A percentile compares a stretch with the other conserved stretches of the same genome.
Evolutionary conservation across 768 basidiomycete species (phyloP).

Genomic region (Lactarius vividus): DNA sequence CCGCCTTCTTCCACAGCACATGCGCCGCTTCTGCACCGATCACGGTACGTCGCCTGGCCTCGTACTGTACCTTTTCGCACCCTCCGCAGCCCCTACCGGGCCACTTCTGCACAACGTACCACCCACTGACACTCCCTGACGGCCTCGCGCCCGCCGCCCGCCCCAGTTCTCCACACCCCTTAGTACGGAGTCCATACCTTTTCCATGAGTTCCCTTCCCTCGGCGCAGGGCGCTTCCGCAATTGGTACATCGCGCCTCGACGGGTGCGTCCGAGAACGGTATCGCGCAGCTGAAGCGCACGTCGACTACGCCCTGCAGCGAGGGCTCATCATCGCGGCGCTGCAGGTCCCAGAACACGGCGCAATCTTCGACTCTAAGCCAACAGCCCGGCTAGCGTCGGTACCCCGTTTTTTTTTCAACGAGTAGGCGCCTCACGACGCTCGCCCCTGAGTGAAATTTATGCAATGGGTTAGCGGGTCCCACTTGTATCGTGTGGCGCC

Average conservation of each 20-base stretch:
- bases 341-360: background rate
- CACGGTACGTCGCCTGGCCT: background rate
- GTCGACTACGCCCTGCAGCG: background rate
- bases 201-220: background rate
- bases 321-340: background rate
- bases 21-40: background rate
- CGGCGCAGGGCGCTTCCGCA: background rate
- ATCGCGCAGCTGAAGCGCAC: background rate
- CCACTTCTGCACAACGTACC: no score
- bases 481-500: background rate
- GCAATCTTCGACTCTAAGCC: background rate
- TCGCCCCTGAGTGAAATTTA: background rate
- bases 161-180: no score
- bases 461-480: background rate
- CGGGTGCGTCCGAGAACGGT: background rate
- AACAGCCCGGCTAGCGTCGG: background rate
- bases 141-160: background rate
- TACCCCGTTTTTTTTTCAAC: background rate
- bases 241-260: background rate
- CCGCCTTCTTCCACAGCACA: background rate
- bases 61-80: no score
- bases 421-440: no score
- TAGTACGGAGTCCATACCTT: no score
- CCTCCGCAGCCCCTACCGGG: no score
- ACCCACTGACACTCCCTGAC: no score